These are phyloP conservation scores for Pulchroboletus neoregius DNA, from an alignment of 1,284 basidiomycete genomes.

Conservation along the genomic window DNA sequence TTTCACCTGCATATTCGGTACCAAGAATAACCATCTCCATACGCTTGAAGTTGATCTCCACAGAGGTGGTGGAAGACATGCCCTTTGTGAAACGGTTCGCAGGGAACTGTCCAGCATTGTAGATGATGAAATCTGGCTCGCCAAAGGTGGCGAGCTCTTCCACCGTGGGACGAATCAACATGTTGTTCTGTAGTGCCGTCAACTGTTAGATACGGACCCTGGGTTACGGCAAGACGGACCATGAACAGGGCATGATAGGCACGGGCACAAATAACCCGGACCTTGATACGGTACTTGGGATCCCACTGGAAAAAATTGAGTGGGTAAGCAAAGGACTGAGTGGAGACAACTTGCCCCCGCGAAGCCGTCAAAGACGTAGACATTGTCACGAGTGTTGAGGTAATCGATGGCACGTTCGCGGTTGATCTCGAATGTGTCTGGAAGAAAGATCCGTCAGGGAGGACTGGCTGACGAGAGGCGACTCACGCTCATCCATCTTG, in stretches of 20 bases:
- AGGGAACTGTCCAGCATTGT: constrained; percentile 99
- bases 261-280: constrained; percentile 96
- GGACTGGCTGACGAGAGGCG: neutral
- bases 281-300: constrained; percentile 99
- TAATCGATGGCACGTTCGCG: constrained; percentile 99
- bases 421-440: constrained; percentile 99
- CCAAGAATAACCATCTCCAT: constrained; percentile 99
- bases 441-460: constrained; percentile 1
- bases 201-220: constrained; percentile 6
- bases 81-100: constrained; percentile 99
- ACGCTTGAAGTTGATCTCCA: constrained; percentile 99
- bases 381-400: constrained; percentile 97
- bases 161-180: constrained; percentile 97
- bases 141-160: constrained; percentile 95
- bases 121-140: constrained; percentile 99
- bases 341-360: constrained; percentile 64
- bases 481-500: constrained; percentile 94
- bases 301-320: constrained; percentile 66
- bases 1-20: constrained; percentile 99
- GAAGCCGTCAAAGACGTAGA: constrained; percentile 98
- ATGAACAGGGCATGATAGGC: constrained; percentile 99
- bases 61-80: constrained; percentile 98
- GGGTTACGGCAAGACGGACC: constrained; percentile 50
- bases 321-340: neutral
- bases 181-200: constrained; percentile 73